Base-by-base conservation (phyloP, 1,284 basidiomycete genomes). In the Athelia psychrophila region DNA sequence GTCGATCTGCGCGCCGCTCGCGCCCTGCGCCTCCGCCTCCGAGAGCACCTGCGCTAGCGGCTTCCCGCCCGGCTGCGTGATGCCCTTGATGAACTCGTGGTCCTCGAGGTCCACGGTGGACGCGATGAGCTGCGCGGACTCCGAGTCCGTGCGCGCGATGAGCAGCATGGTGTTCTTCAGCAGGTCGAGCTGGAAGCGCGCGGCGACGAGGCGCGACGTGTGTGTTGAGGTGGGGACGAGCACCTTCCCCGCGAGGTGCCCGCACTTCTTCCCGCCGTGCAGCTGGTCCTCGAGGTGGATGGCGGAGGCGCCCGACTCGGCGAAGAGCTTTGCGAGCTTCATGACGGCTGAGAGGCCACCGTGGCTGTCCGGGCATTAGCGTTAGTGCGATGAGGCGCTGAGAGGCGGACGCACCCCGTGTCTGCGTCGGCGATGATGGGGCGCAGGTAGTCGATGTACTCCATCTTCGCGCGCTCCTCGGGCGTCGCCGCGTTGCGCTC, bases 371-470 rank as follows among this genome's bases (percentile, higher is more conserved):
- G 27, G 13, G 6, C 13, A 13, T 30, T 13, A 30, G 27, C 27
- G 27, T 30, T 13, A 30, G 27, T 13, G 27, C 5, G 27, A 13
- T 5, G 27, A 30, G 13, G 27, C 5, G 27, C 6, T n/a, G 27
- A 13, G 27, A 13, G 27, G 27, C 27, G 38, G 49, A 68, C 74
- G 69, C 60, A 94, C 91, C 92, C 93, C 45, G 94, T 95, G 73
- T 96, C 95, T 40, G 88, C 94, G 67, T 97, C 95, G 12, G 95
- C 95, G 56, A 98, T 88, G 59, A 98, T 95, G 22, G 95, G 95
- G 47, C 93, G 79, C 49, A 98, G 74, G 69, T 97, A 98, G 69
- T 98, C 95, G 50, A 93, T 76, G 60, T 86, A 86, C 52, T 84
- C 79, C 74, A 90, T 79, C 59, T 84, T 84, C 35, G 78, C 77